Evolutionary conservation across 169 alveolate species (phyloP).

Genomic region (Eimeria maxima): DNA sequence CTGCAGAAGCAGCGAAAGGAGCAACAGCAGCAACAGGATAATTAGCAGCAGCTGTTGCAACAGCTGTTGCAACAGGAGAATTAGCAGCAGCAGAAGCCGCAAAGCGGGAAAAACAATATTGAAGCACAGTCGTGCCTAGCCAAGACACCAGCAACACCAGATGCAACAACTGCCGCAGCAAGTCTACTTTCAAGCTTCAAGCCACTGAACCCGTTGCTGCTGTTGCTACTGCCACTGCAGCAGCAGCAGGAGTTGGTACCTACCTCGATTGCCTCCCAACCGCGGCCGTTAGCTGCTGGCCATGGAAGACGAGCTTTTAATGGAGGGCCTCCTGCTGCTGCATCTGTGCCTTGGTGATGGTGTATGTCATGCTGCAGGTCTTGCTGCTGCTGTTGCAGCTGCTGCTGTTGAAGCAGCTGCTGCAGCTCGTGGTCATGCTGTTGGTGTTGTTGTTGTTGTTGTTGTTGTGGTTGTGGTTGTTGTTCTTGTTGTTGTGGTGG

Average conservation of each 20-base stretch:
- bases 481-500: too few relatives aligned
- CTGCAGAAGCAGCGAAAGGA: conserved; percentile 53
- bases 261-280: conserved; percentile 20
- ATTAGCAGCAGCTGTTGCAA: not conserved
- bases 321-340: conserved; percentile 47
- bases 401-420: not conserved
- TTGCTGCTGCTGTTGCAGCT: not conserved
- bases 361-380: not conserved
- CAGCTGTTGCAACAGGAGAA: conserved; percentile 25
- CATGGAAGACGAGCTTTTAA: not conserved
- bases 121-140: too few relatives aligned
- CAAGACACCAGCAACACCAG: too few relatives aligned
- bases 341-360: conserved; percentile 42
- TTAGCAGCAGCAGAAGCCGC: not conserved
- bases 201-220: not conserved
- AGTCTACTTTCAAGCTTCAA: not conserved
- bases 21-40: conserved; percentile 30
- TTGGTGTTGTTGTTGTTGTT: too few relatives aligned
- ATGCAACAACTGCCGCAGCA: not conserved
- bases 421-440: too few relatives aligned
- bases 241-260: not conserved
- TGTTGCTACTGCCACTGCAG: not conserved
- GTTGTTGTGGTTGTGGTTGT: too few relatives aligned
- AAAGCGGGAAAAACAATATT: not conserved
- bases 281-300: not conserved